Evolutionary conservation across 2,329 filamentous ascomycete species (phyloP), one percentile per base, ranked within the genome.

Genomic region (Thielaviopsis musarum): DNA sequence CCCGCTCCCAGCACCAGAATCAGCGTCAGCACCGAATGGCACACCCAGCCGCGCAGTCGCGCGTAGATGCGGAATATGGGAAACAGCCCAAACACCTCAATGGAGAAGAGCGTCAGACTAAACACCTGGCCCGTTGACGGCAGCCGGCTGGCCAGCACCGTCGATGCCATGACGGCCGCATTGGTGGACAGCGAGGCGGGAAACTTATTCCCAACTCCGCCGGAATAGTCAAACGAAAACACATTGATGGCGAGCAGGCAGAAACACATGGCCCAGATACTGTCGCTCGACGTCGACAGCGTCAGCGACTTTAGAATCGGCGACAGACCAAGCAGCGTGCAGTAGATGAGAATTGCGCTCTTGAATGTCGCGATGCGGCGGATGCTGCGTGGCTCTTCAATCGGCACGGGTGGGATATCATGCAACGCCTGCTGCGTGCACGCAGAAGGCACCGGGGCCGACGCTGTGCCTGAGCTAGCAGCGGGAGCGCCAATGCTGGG

Each of bases 291-390:
- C 4, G 91, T 97, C 5, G 91, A 96, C 56, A 81, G 81, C 0
- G 93, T 98, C n/a, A 98, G 80, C 1, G 91, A 96, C 70, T 96
- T 96, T 63, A 98, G 82, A 64, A 98, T 97, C 0, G 93, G 93
- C 51, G 88, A 95, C 3, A 98, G 79, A 12, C 91, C 93, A 3
- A 97, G 81, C 15, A 98, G 78, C 3, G 90, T 91, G 65, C 87
- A 94, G 73, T 94, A 96, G 66, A 97, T 97, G 56, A 97, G 78
- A 45, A 94, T 76, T 0, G 91, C 91, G 0, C 91, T 96, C 72
- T 97, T 97, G 65, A 91, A 83, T 0, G 93, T 96, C 38, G 85
- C 83, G 4, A 96, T 67, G 21, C 80, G 77, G 58, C 79, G 73
- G 64, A 76, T 75, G 13, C 71, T 72, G 53, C 74, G 75, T 66